Conservation (phyloP, 140 eudicot genomes). For the Senecio squalidus region DNA sequence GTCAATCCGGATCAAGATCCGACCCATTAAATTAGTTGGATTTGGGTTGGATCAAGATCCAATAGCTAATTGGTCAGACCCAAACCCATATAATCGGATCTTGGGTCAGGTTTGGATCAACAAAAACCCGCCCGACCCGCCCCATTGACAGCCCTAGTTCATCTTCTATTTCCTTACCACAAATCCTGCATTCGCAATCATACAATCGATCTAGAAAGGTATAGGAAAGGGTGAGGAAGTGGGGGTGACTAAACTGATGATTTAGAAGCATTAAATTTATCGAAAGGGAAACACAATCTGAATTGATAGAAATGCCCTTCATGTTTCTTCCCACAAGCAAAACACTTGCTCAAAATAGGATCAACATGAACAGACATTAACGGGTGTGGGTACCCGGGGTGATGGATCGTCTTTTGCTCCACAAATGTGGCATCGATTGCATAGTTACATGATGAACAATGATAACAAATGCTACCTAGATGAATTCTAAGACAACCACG, state of each 20-base stretch:
- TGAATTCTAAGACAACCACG: neutral
- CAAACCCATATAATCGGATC: no score
- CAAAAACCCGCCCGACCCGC: no score
- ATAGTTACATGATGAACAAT: constrained; percentile 4
- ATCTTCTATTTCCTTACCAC: neutral
- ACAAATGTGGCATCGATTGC: constrained; percentile 6
- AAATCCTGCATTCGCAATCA: neutral
- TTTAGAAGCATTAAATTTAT: neutral
- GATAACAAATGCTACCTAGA: neutral
- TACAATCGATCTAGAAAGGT: neutral
- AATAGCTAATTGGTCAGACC: no score
- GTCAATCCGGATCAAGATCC: no score
- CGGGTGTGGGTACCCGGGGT: constrained; percentile 5
- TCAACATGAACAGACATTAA: neutral
- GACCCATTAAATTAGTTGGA: no score
- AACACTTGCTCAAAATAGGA: constrained; percentile 1
- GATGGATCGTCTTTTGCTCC: constrained; percentile 16
- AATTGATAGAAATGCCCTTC: neutral
- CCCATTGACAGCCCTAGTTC: no score
- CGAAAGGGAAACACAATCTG: constrained; percentile 13
- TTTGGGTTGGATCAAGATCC: no score
- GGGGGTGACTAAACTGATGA: neutral
- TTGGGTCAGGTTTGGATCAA: no score
- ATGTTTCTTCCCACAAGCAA: constrained; percentile 4
- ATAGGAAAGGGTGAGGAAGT: constrained; percentile 16